Base-by-base conservation (phyloP, 306 rosid species). In the Carpinus fangiana region DNA sequence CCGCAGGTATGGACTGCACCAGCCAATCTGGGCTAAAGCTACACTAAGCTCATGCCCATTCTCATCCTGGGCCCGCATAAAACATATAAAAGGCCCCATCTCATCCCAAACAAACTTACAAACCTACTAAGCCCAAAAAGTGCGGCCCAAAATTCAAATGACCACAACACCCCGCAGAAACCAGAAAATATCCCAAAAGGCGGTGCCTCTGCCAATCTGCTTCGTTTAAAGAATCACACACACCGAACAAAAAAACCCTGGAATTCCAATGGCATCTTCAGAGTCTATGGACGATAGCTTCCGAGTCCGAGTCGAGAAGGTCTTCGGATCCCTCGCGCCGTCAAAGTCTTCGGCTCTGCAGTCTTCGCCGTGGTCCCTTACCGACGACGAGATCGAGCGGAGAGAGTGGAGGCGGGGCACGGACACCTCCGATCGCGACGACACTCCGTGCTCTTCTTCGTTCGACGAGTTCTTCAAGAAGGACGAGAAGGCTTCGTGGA, bases 351-450 rank as follows among this genome's bases (percentile, higher is more conserved):
- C 64, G 79, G 11, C 73, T 26, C 46, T 14, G 41, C 50, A 28
- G 18, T 68, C 86, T n/a, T 70, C 78, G 41, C 79, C 79, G 23
- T 80, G 87, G 84, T 76, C 87, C 16, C 70, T 84, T 73, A 54
- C 84, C 70, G 87, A 2, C 18, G 73, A 54, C 23, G 79, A 76
- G 82, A 76, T 84, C 77, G 76, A 84, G 76, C 84, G 87, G 50
- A 74, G 69, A 50, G 73, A 80, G 45, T 84, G 84, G 87, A 72
- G 74, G 76, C 73, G 87, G 21, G 51, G 46, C 7, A n/a, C 57
- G 18, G 84, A 72, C 71, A 69, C 78, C 34, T 46, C 62, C 20
- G 79, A 74, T 66, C 71, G 84, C 23, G 87, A 76, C 70, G 46
- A 76, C 4, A 76, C 73, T 47, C 84, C 82, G 5, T 84, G 84